These are phyloP conservation scores for Cladophialophora chaetospira DNA, from an alignment of 2,329 filamentous ascomycete genomes.

Conservation along the genomic window DNA sequence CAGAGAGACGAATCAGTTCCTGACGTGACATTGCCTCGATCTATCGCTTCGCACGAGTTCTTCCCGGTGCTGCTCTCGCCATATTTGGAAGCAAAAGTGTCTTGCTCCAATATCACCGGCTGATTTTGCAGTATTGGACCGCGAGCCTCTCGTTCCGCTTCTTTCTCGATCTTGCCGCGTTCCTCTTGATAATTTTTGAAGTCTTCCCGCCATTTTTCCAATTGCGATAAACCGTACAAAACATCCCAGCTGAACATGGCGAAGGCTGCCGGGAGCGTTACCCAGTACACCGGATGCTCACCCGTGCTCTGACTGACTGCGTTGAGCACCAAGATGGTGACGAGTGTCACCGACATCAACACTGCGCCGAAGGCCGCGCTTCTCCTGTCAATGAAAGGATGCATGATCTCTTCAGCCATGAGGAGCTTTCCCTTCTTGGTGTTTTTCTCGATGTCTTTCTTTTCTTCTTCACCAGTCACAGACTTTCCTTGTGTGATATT, in stretches of 20 bases:
- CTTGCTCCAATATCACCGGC: not conserved
- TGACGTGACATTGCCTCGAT: not conserved
- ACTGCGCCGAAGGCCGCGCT: conserved; percentile 65
- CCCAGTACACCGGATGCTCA: conserved; percentile 64
- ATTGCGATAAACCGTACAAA: conserved; percentile 62
- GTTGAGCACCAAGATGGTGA: conserved; percentile 67
- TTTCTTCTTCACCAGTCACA: conserved; percentile 54
- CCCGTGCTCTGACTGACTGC: conserved; percentile 56
- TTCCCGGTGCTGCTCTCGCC: not conserved
- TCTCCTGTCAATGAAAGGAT: conserved; percentile 69
- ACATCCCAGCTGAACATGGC: conserved; percentile 72
- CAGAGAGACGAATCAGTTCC: not conserved
- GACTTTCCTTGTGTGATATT: conserved; percentile 42
- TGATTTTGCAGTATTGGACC: not conserved
- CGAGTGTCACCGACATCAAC: conserved; percentile 67
- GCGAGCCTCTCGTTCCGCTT: not conserved
- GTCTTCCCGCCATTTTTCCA: conserved; percentile 57
- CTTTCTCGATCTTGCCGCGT: too few species aligned
- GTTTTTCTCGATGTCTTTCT: conserved; percentile 43
- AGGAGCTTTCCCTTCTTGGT: conserved; percentile 44
- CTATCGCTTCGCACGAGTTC: not conserved
- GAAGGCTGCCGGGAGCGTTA: conserved; percentile 68
- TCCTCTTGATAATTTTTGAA: conserved; percentile 49
- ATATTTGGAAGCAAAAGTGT: not conserved
- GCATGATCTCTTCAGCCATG: conserved; percentile 66